Conservation (phyloP, 2,329 filamentous ascomycete genomes). For the Westerdykella sp. region DNA sequence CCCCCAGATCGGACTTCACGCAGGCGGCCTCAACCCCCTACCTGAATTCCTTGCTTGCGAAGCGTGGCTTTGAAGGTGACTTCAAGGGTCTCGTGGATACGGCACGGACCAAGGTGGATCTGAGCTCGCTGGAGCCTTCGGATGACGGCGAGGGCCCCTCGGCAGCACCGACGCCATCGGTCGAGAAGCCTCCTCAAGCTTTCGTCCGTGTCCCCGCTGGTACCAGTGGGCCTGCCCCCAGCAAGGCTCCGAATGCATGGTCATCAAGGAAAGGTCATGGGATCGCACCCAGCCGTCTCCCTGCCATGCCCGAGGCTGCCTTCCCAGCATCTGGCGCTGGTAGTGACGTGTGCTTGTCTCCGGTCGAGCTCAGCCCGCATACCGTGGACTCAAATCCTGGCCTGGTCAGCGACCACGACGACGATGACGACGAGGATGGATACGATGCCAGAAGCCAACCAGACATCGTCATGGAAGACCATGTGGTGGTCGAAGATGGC, state of each 20-base stretch:
- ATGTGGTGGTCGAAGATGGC: conserved; percentile 36
- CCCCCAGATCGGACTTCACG: conserved; percentile 23
- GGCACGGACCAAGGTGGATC: conserved; percentile 32
- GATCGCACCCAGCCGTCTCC: conserved; percentile 23
- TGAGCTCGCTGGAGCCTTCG: conserved; percentile 29
- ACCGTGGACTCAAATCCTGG: conserved; percentile 46
- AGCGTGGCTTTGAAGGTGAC: conserved; percentile 39
- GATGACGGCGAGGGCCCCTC: conserved; percentile 32
- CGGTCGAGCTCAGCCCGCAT: conserved; percentile 42
- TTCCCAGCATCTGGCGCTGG: conserved; percentile 2
- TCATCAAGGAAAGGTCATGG: conserved; percentile 30
- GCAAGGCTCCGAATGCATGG: conserved; percentile 25
- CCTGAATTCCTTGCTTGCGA: conserved; percentile 36
- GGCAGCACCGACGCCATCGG: conserved; percentile 24
- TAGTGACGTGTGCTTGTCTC: conserved; percentile 18
- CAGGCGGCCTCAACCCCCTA: conserved; percentile 39
- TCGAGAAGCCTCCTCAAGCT: conserved; percentile 20
- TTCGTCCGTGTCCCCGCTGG: conserved; percentile 28
- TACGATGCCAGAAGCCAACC: conserved; percentile 33
- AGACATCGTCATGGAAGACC: conserved; percentile 29
- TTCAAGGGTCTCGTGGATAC: conserved; percentile 33
- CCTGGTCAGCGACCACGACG: conserved; percentile 47
- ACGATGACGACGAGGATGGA: conserved; percentile 41
- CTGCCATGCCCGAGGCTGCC: conserved; percentile 17
- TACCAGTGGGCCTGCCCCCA: conserved; percentile 18